These are phyloP conservation scores for Pulveroboletus sp. DNA, from an alignment of 768 basidiomycete species.

Conservation along the genomic window DNA sequence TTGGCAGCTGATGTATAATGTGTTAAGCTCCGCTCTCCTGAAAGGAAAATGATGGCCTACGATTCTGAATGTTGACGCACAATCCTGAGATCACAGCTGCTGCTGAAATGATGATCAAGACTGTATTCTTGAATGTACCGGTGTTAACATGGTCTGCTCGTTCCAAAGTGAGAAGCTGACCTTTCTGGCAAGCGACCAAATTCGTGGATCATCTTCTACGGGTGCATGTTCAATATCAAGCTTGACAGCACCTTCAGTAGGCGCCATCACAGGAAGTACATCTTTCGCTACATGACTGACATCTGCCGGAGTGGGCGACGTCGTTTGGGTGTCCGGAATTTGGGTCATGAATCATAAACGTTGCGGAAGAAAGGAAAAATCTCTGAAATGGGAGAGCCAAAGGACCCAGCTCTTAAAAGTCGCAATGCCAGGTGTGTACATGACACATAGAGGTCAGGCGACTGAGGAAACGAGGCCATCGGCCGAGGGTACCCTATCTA, in stretches of 20 bases:
- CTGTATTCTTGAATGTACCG: conserved; percentile 9
- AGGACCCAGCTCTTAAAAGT: no score
- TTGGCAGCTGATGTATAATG: conserved; percentile 53
- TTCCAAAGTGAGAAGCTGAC: conserved; percentile 27
- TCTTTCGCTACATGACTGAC: not conserved
- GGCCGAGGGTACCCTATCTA: conserved; percentile 9
- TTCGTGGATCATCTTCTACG: conserved; percentile 62
- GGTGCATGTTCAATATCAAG: conserved; percentile 37
- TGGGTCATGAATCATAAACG: conserved; percentile 8
- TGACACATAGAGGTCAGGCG: no score
- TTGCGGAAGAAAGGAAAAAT: not conserved
- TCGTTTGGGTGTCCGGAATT: conserved; percentile 1
- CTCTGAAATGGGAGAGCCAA: no score
- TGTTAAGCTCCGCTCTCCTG: not conserved
- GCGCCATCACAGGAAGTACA: not conserved
- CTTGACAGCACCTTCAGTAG: conserved; percentile 2
- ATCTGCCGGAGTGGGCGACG: not conserved
- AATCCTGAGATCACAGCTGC: conserved; percentile 31
- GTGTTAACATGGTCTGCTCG: not conserved
- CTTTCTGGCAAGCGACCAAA: conserved; percentile 58
- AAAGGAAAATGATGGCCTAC: conserved; percentile 10
- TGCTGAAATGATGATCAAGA: conserved; percentile 23
- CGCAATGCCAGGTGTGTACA: no score
- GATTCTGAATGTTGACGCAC: conserved; percentile 29
- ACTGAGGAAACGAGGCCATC: no score